A percentile compares a stretch with the other conserved stretches of the same genome.
These are phyloP conservation scores for Penicillium sp. DNA, from an alignment of 2,329 filamentous ascomycete genomes.

Conservation along the genomic window DNA sequence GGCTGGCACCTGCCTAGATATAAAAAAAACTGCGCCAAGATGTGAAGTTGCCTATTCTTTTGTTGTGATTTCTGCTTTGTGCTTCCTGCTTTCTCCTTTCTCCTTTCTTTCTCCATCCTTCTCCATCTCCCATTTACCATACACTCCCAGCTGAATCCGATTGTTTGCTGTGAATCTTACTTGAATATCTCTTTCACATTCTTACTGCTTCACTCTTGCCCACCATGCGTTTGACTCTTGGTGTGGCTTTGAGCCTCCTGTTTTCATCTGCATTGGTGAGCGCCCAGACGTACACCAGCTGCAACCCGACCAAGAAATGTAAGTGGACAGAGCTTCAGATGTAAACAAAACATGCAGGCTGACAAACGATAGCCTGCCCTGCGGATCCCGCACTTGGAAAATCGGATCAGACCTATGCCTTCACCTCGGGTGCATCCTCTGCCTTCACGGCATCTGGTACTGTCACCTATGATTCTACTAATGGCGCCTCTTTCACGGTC, in stretches of 20 bases:
- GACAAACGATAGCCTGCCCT: constrained; percentile 58
- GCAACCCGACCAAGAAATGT: constrained; percentile 45
- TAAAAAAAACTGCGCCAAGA: constrained; percentile 1
- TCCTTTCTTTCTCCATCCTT: constrained; percentile 3
- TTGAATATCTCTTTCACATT: neutral
- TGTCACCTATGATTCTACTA: constrained; percentile 66
- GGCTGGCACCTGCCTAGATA: constrained; percentile 21
- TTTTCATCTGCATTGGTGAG: constrained; percentile 27
- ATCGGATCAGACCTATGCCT: constrained; percentile 75
- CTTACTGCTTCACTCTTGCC: neutral
- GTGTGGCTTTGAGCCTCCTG: constrained; percentile 30
- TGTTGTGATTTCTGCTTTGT: constrained; percentile 8
- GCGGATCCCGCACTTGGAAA: constrained; percentile 78
- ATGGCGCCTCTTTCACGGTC: constrained; percentile 82
- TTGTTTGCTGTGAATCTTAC: neutral
- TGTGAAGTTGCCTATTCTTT: constrained; percentile 6
- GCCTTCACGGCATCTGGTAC: constrained; percentile 71
- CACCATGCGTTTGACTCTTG: constrained; percentile 36
- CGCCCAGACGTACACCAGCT: constrained; percentile 47
- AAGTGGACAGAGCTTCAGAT: constrained; percentile 14
- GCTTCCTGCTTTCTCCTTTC: constrained; percentile 1
- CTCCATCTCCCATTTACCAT: neutral
- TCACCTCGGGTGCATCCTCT: constrained; percentile 73
- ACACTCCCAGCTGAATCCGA: neutral
- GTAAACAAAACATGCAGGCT: constrained; percentile 9